phyloP scores from a whole-genome alignment of 1,139 yeast genomes.

The Yamadazyma conglobata region DNA sequence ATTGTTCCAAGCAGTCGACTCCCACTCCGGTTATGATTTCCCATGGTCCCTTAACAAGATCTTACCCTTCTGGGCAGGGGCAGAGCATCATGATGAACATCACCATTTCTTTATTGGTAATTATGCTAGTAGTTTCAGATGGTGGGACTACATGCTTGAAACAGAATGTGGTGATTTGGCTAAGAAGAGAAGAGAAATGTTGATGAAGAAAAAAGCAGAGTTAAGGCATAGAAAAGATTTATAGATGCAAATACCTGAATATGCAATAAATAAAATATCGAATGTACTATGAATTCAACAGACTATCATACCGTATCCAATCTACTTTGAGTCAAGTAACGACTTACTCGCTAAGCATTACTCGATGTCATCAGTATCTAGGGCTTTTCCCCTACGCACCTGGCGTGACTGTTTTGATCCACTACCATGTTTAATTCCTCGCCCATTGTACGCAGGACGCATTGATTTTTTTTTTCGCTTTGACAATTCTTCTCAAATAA shows the following conservation, averaged over 20 bases:
- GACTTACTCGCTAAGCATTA: too few species aligned
- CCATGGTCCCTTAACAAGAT: constrained; percentile 47
- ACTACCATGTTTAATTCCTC: too few species aligned
- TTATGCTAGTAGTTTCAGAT: constrained; percentile 89
- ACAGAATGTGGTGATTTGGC: constrained; percentile 82
- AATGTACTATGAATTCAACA: too few species aligned
- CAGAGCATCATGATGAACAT: constrained; percentile 49
- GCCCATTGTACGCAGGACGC: constrained; percentile 9
- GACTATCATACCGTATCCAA: too few species aligned
- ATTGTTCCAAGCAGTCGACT: constrained; percentile 47
- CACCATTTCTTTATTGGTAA: constrained; percentile 64
- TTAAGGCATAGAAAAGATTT: constrained; percentile 12
- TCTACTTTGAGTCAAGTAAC: too few species aligned
- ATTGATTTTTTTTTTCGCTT: constrained; percentile 4
- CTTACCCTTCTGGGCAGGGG: constrained; percentile 51
- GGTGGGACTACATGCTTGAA: constrained; percentile 83
- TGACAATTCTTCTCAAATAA: constrained; percentile 8
- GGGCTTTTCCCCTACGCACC: constrained; percentile 9
- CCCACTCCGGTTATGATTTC: constrained; percentile 48
- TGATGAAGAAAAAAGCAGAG: constrained; percentile 51
- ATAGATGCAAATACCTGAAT: too few species aligned
- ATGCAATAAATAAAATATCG: too few species aligned
- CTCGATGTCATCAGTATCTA: too few species aligned
- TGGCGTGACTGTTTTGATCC: constrained; percentile 9
- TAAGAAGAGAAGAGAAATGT: constrained; percentile 56